Conservation (phyloP, 352 stramenopile genomes). For the Globisporangium irregulare region DNA sequence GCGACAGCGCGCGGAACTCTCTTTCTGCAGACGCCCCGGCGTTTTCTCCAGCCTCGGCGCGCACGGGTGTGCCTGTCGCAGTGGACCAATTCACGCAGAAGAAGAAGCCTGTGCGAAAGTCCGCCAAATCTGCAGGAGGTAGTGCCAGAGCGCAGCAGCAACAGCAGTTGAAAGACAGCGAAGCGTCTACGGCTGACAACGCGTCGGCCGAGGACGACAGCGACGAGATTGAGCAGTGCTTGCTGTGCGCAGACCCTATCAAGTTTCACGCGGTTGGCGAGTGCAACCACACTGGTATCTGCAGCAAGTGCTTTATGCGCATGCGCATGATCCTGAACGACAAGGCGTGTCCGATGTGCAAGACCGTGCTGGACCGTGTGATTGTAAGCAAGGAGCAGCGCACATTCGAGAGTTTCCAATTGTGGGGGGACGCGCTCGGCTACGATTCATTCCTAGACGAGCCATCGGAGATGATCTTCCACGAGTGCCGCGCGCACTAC, state of each 20-base stretch:
- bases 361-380: constrained; percentile 60
- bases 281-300: constrained; percentile 82
- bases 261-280: constrained; percentile 65
- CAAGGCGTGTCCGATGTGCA: constrained; percentile 79
- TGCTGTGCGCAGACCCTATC: constrained; percentile 72
- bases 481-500: constrained; percentile 65
- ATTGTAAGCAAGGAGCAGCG: constrained; percentile 47
- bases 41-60: constrained; percentile 7
- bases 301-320: constrained; percentile 77
- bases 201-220: constrained; percentile 19
- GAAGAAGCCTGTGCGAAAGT: constrained; percentile 17
- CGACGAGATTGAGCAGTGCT: constrained; percentile 40
- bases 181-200: background rate
- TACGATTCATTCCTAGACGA: constrained; percentile 68
- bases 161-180: background rate
- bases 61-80: background rate
- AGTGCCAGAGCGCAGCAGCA: background rate
- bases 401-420: constrained; percentile 65
- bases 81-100: constrained; percentile 18
- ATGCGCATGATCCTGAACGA: constrained; percentile 82
- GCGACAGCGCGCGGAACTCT: background rate
- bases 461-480: constrained; percentile 75
- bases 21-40: constrained; percentile 15
- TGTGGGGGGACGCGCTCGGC: constrained; percentile 71
- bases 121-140: background rate